Evolutionary conservation across 140 eudicot genomes (phyloP), one percentile per base, ranked within the genome.

Genomic region (Cichorium intybus): DNA sequence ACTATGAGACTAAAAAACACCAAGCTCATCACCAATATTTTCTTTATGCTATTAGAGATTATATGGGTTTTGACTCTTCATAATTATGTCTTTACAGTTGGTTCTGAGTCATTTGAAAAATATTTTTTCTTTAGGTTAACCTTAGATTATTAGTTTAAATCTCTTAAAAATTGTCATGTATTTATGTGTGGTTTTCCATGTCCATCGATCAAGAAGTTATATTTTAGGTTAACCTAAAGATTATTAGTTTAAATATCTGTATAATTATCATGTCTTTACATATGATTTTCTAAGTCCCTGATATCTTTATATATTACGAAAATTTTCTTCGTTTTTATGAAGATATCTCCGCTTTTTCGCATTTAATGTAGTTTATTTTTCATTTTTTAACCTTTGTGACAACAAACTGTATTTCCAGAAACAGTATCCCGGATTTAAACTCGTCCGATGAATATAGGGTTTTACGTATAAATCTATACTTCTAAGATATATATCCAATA

Each of bases 211-310:
- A 48, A 69, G 20, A 1, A 70, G 0, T 20, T 24, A 41, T 5
- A 7, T 68, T 68, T 24, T 45, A 45, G 39, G 45, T 61, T 70
- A 60, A 50, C 56, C 56, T 27, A 7, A 28, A 39, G 0, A 39
- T 28, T 43, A 14, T 6, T 20, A 12, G 2, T 22, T 24, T 58
- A 10, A 14, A 27, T 28, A 21, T 18, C 6, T 24, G 4, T 37
- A 18, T 24, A n/a, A 4, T 41, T 16, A 14, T 60, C 6, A 5
- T 62, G 16, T 28, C 3, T 48, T 34, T 49, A 45, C 11, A n/a
- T 37, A 4, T 11, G 46, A n/a, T 37, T 37, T 37, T 37, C n/a
- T 4, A 1, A 35, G 46, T 37, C 46, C 4, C 5, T 27, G 6
- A 27, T 27, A 6, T 27, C 31, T 27, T 27, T 27, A 27, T 31